phyloP scores from a whole-genome alignment of 2,329 filamentous ascomycete species.

The Calonectria pseudoreteaudii region DNA sequence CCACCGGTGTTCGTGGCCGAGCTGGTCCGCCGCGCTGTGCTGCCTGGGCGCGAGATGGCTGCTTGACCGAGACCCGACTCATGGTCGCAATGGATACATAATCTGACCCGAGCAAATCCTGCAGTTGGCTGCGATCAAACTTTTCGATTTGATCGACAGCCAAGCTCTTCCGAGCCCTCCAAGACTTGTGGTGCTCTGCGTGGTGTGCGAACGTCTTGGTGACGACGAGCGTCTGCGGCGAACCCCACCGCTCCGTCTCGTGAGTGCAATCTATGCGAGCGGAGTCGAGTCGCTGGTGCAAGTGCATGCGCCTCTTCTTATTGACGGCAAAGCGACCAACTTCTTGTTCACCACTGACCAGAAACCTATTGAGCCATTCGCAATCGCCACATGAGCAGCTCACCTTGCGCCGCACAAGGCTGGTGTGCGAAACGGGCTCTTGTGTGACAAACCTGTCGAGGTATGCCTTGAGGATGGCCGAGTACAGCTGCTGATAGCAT shows the following conservation, averaged over 20 bases:
- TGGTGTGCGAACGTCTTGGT: background rate
- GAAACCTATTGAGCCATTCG: constrained; percentile 40
- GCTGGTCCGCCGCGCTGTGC: background rate
- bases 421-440: constrained; percentile 20
- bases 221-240: background rate
- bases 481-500: constrained; percentile 41
- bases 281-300: constrained; percentile 32
- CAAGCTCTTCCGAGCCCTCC: background rate
- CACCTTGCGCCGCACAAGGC: constrained; percentile 15
- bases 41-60: background rate
- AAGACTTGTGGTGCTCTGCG: background rate
- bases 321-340: constrained; percentile 27
- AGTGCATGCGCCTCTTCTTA: constrained; percentile 34
- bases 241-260: constrained; percentile 4
- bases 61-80: background rate
- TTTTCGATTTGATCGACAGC: background rate
- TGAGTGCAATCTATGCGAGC: constrained; percentile 35
- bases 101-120: background rate
- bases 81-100: background rate
- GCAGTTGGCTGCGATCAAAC: background rate
- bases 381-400: constrained; percentile 43
- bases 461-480: constrained; percentile 36
- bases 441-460: constrained; percentile 36
- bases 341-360: constrained; percentile 24
- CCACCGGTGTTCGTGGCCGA: background rate